Evolutionary conservation across 2,329 filamentous ascomycete species (phyloP), one percentile per base, ranked within the genome.

Genomic region (Huntiella savannae): DNA sequence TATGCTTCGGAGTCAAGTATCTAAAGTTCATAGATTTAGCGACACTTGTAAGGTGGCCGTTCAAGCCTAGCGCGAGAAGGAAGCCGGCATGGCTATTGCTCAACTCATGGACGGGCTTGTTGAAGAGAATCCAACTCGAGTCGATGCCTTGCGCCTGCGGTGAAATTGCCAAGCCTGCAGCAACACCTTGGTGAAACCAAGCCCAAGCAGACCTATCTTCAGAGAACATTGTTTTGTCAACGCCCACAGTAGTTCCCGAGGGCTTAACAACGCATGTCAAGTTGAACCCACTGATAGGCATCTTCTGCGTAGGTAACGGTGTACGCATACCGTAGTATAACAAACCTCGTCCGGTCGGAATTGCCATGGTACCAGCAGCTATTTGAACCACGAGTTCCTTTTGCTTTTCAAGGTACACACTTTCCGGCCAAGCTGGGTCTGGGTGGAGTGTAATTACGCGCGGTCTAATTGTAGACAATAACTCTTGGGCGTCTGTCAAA

Each of bases 11-110:
- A 0, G 91, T 98, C n/a, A 98, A 67, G 54, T 98, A 98, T 58
- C 95, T 96, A 71, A 96, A 98, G 6, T 87, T 88, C 38, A 98
- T 80, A 88, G 91, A 98, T 64, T 96, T 96, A 2, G 91, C 91
- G 22, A 98, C 73, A 5, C 77, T 81, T 54, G 84, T 91, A n/a
- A 98, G 67, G 62, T 98, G 92, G 0, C 91, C 92, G 55, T 95
- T 95, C 17, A 98, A 67, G 3, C 91, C 91, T 4, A 98, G 69
- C 4, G 86, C 91, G 0, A 98, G 69, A 38, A 98, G 64, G 52
- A 98, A 91, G 0, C 91, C 91, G 28, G 91, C 92, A 59, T 98
- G 91, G n/a, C 91, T 75, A 57, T 96, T 95, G 52, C 82, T 95
- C 11, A 95, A 70, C 45, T 98, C 91, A 34, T 77, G 73, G 0